These are phyloP conservation scores for Metschnikowia shivogae DNA, from an alignment of 805 yeast genomes.

Conservation along the genomic window DNA sequence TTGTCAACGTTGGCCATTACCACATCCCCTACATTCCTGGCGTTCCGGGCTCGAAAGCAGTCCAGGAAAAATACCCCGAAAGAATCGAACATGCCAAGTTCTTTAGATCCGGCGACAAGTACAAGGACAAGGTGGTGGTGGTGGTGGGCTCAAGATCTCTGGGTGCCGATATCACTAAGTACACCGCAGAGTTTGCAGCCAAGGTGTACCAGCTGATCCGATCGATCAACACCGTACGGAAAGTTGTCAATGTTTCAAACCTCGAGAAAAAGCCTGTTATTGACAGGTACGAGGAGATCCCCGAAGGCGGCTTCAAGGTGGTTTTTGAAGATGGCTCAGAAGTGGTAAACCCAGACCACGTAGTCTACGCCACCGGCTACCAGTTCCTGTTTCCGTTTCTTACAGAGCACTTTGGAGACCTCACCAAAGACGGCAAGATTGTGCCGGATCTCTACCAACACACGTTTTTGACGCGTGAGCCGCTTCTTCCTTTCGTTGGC, in stretches of 20 bases:
- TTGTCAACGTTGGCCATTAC: constrained; percentile 48
- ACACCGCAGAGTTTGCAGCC: constrained; percentile 20
- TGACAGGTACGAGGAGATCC: constrained; percentile 18
- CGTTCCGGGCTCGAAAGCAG: constrained; percentile 36
- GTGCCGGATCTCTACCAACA: constrained; percentile 55
- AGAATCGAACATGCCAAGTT: constrained; percentile 44
- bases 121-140: constrained; percentile 21
- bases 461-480: constrained; percentile 53
- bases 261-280: constrained; percentile 25
- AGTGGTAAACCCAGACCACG: constrained; percentile 46
- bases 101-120: constrained; percentile 30
- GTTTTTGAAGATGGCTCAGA: constrained; percentile 46
- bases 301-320: constrained; percentile 30
- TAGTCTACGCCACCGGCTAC: constrained; percentile 76
- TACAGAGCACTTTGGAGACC: constrained; percentile 38
- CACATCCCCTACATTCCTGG: constrained; percentile 44
- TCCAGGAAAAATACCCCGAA: constrained; percentile 26
- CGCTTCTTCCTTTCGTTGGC: constrained; percentile 61
- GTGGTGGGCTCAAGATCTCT: constrained; percentile 28
- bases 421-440: constrained; percentile 31
- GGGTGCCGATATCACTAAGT: constrained; percentile 29
- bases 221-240: constrained; percentile 5
- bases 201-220: constrained; percentile 31
- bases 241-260: constrained; percentile 13
- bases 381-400: constrained; percentile 62